These are phyloP conservation scores for Arabidopsis suecica DNA, from an alignment of 345 rosid species.

Conservation along the genomic window DNA sequence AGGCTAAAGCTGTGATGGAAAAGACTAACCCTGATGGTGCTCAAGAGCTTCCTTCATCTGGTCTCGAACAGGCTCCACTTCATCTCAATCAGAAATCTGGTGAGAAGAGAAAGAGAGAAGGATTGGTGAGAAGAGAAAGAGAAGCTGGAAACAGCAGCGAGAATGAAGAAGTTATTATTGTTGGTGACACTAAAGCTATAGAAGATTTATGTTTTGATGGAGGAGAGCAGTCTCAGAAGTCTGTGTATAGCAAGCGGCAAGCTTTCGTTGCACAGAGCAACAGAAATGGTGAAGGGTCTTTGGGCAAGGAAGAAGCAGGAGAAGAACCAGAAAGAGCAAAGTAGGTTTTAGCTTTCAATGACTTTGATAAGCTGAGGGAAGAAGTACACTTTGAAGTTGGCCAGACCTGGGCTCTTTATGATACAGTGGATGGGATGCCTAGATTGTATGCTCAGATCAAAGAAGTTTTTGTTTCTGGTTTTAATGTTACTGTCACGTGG, in stretches of 20 bases:
- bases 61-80: no score
- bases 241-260: constrained; percentile 56
- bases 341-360: constrained; percentile 47
- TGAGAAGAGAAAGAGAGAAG: constrained; percentile 56
- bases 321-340: constrained; percentile 27
- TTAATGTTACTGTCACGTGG: constrained; percentile 65
- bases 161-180: constrained; percentile 52
- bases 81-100: constrained; percentile 14
- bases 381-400: constrained; percentile 55
- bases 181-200: constrained; percentile 50
- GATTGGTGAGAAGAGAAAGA: constrained; percentile 52
- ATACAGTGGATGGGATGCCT: constrained; percentile 69
- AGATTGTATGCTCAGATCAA: constrained; percentile 75
- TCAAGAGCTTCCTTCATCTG: background rate
- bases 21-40: constrained; percentile 18
- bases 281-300: constrained; percentile 54
- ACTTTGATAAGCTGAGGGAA: constrained; percentile 60
- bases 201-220: constrained; percentile 36
- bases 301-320: constrained; percentile 40
- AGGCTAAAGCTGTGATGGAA: constrained; percentile 13
- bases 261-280: constrained; percentile 64
- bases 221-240: constrained; percentile 55
- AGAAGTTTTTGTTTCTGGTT: constrained; percentile 49
- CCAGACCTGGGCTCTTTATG: constrained; percentile 77
- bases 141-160: constrained; percentile 50